These are phyloP conservation scores for Candida ficus DNA, from an alignment of 805 yeast species.

Conservation along the genomic window DNA sequence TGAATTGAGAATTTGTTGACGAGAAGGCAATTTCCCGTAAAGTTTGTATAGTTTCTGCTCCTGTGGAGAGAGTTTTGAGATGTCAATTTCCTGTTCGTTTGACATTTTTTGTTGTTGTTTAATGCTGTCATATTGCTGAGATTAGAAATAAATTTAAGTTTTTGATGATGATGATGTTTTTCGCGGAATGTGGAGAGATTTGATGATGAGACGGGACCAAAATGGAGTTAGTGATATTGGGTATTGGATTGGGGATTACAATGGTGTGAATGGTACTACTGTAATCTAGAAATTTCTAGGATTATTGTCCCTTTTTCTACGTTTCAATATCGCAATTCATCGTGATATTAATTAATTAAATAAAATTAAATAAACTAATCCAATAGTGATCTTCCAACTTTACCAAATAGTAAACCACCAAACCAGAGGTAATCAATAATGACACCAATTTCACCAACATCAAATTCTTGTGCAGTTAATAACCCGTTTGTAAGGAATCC, in stretches of 20 bases:
- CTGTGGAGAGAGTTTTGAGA: constrained; percentile 63
- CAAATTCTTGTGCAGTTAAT: constrained; percentile 23
- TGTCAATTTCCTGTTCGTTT: constrained; percentile 36
- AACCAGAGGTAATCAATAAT: constrained; percentile 46
- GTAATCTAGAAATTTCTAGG: too few species aligned
- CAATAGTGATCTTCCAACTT: constrained; percentile 50
- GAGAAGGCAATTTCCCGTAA: constrained; percentile 84
- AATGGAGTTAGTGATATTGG: too few species aligned
- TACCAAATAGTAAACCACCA: constrained; percentile 66
- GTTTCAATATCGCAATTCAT: too few species aligned
- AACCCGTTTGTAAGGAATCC: constrained; percentile 39
- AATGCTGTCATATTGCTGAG: too few species aligned
- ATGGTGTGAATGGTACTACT: too few species aligned
- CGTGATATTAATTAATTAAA: too few species aligned
- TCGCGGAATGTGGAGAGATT: too few species aligned
- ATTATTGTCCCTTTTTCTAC: too few species aligned
- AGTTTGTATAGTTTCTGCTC: constrained; percentile 72
- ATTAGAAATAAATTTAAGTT: too few species aligned
- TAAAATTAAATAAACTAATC: background rate
- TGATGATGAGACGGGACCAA: too few species aligned
- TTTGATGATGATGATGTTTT: too few species aligned
- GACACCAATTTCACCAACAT: constrained; percentile 2
- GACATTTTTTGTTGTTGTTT: constrained; percentile 24
- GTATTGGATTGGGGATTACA: too few species aligned
- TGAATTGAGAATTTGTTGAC: constrained; percentile 66